Percentiles rank a stretch among this genome's conserved stretches.
Evolutionary conservation across 257 asterid genomes (phyloP).

Genomic region (Lycium ferocissimum): DNA sequence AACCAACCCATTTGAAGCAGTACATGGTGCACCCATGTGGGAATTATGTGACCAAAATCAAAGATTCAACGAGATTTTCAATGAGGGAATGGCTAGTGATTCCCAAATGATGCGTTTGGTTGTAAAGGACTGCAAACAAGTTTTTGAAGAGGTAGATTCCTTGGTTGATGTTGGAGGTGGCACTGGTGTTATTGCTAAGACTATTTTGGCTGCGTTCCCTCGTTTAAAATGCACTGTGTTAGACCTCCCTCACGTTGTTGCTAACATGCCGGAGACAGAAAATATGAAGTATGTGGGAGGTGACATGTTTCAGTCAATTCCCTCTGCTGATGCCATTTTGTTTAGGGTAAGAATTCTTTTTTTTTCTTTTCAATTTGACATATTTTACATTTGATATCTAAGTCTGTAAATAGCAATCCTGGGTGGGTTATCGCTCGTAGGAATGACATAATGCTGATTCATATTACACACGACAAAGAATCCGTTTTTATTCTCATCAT

Average conservation of each 20-base stretch:
- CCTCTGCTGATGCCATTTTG: conserved; percentile 34
- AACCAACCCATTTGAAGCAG: conserved; percentile 32
- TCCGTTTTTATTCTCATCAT: too few species aligned
- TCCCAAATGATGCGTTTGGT: conserved; percentile 36
- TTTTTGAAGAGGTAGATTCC: conserved; percentile 36
- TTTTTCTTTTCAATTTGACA: background rate
- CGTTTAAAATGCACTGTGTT: conserved; percentile 31
- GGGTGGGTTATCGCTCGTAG: background rate
- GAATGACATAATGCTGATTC: too few species aligned
- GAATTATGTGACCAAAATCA: conserved; percentile 25
- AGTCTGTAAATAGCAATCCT: background rate
- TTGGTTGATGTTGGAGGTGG: conserved; percentile 49
- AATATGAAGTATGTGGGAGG: conserved; percentile 36
- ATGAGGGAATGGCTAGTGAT: conserved; percentile 49
- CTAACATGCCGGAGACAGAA: background rate
- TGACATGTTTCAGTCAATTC: conserved; percentile 37
- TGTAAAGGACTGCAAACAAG: conserved; percentile 28
- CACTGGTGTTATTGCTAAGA: conserved; percentile 32
- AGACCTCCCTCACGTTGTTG: conserved; percentile 36
- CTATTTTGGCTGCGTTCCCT: conserved; percentile 29
- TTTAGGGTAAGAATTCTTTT: conserved; percentile 27
- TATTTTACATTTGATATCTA: background rate
- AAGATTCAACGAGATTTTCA: conserved; percentile 30
- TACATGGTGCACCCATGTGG: conserved; percentile 34
- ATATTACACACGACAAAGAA: background rate